Conservation (phyloP, 306 rosid genomes). For the Ziziphus jujuba region DNA sequence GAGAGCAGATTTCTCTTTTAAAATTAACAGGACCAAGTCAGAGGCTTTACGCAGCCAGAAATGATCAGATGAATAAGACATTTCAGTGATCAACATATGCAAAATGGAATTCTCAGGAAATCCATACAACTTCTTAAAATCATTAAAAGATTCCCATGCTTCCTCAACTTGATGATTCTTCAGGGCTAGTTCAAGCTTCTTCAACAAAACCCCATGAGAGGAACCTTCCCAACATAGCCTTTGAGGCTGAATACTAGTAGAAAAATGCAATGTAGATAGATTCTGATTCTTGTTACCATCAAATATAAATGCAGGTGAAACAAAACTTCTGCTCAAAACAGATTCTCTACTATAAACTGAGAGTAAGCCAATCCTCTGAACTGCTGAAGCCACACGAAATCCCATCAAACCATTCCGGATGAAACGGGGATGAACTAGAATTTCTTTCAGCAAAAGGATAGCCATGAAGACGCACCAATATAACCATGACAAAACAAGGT, state of each 20-base stretch:
- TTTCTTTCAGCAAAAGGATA: conserved; percentile 11
- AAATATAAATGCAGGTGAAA: background rate
- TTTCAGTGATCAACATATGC: conserved; percentile 53
- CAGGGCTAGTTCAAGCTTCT: conserved; percentile 56
- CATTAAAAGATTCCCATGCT: conserved; percentile 66
- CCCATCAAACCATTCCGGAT: background rate
- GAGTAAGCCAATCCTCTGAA: conserved; percentile 9
- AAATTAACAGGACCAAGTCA: conserved; percentile 55
- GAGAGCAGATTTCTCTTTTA: conserved; percentile 46
- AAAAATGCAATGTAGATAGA: conserved; percentile 23
- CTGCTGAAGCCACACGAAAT: background rate
- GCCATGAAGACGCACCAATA: conserved; percentile 10
- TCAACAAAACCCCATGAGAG: conserved; percentile 43
- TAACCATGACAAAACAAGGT: background rate
- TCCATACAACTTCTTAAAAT: conserved; percentile 71
- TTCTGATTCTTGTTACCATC: conserved; percentile 5
- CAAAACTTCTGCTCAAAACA: background rate
- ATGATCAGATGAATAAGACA: conserved; percentile 56
- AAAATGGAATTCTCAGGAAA: conserved; percentile 54
- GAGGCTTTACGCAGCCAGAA: conserved; percentile 55
- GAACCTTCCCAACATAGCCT: conserved; percentile 82
- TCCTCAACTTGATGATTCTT: conserved; percentile 52
- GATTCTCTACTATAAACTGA: conserved; percentile 12
- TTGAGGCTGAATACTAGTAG: conserved; percentile 32
- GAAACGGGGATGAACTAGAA: background rate